Percentiles rank a stretch among this genome's conserved stretches.
These are phyloP conservation scores for Conticribra guillardii DNA, from an alignment of 108 stramenopile species.

Conservation along the genomic window DNA sequence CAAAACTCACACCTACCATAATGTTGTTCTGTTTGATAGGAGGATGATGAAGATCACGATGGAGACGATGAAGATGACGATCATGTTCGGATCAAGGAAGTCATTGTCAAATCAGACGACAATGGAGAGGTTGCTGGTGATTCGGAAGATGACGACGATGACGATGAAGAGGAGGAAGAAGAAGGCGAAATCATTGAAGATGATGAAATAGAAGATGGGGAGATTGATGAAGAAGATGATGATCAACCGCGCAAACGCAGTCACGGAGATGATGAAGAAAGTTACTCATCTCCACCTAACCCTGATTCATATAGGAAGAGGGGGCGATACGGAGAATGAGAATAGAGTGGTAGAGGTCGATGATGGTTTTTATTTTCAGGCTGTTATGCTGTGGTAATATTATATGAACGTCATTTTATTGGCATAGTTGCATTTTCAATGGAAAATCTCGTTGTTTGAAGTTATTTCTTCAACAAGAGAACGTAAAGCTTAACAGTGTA, in stretches of 20 bases:
- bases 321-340: background rate
- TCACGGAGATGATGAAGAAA: background rate
- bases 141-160: conserved; percentile 21
- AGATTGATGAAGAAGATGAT: background rate
- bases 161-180: conserved; percentile 20
- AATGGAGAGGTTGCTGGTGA: background rate
- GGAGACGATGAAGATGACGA: conserved; percentile 15
- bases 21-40: background rate
- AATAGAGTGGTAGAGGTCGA: no score
- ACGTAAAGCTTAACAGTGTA: no score
- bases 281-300: background rate
- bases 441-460: no score
- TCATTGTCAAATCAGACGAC: background rate
- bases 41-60: conserved; percentile 9
- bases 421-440: no score
- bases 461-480: no score
- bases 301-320: background rate
- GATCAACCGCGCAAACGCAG: background rate
- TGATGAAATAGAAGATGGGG: background rate
- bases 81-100: background rate
- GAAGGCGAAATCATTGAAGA: background rate
- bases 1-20: background rate
- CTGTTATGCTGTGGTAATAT: no score
- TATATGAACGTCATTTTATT: no score
- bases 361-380: no score